Evolutionary conservation across 2,329 filamentous ascomycete genomes (phyloP), one percentile per base, ranked within the genome.

Genomic region (Sodiomyces alkalinus): DNA sequence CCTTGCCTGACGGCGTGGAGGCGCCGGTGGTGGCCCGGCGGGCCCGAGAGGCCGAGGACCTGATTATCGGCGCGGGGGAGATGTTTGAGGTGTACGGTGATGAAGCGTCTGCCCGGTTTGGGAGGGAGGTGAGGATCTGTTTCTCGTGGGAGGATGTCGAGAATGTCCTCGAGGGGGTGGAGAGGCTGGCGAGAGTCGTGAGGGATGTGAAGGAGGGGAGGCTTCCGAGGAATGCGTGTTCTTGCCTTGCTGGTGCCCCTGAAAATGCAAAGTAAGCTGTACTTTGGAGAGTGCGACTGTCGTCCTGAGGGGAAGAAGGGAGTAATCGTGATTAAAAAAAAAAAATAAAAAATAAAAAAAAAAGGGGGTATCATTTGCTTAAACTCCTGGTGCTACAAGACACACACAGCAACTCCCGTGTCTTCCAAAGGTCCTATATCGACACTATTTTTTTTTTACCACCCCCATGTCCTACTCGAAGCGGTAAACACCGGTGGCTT

Each of bases 401-500:
- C 15, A 6, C 18, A 8, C 3, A 11, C n/a, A n/a, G n/a, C n/a
- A n/a, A 7, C n/a, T 19, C 26, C 17, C 15, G 43, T n/a, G n/a
- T 26, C 20, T 3, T n/a, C 20, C 20, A 3, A 22, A 22, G n/a
- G n/a, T n/a, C n/a, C n/a, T n/a, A n/a, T n/a, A n/a, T n/a, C n/a
- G n/a, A n/a, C n/a, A n/a, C n/a, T n/a, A n/a, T n/a, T n/a, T n/a
- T n/a, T n/a, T n/a, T n/a, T 22, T 9, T 60, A 94, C 87, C 87
- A 96, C 35, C 86, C 92, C 90, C 90, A 96, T 9, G 87, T 96
- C 42, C 87, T 68, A 41, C 74, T 81, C 10, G 80, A 81, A 1
- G 87, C 86, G 16, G 79, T 86, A 47, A 96, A 96, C 0, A 94
- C 80, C 0, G 90, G 90, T 8, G 90, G 87, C 53, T 92, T 96